Base-by-base conservation (phyloP, 768 basidiomycete genomes). In the Amanita molliuscula region DNA sequence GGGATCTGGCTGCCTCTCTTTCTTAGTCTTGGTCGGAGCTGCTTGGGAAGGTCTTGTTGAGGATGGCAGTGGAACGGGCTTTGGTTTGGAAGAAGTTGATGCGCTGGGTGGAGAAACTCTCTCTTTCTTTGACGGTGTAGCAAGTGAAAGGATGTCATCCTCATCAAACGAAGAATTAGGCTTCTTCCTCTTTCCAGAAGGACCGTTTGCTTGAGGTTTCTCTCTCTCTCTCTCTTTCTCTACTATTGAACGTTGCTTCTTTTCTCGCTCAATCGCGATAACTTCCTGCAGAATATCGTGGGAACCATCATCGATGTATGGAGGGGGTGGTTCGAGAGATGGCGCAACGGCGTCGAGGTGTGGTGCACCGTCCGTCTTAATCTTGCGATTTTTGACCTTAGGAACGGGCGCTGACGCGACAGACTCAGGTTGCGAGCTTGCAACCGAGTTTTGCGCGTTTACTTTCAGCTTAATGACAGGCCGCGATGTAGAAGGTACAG, bases 211-310 rank as follows among this genome's bases (percentile, higher is more conserved):
- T 16, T 61, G 46, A 44, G 67, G 56, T 49, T 64, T 72, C 34
- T 69, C 76, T 38, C 47, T 23, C 0, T 47, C 46, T 47, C 35
- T 48, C 0, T 49, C 49, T 31, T 31, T 50, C 6, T 44, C 49
- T n/a, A 59, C 59, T 6, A 64, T 57, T 43, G 66, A 67, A 31
- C 76, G 72, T 23, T 71, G 71, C 25, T 74, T 70, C 62, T 81
- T 77, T 63, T 82, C 78, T 48, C 76, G 71, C 60, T 89, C 87
- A 35, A 88, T 84, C 6, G 87, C 87, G 48, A 88, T 75, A 16
- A 90, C 85, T 61, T 89, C 87, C 61, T 88, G 84, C 2, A 88
- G 67, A 35, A 90, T 71, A 58, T 90, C 87, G 55, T 85, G 80
- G 25, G 82, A 84, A n/a, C 84, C 86, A 63, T 88, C 86, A 56